A percentile compares a stretch with the other conserved stretches of the same genome.
Evolutionary conservation across 2,329 filamentous ascomycete genomes (phyloP).

Genomic region (Curvularia eragrostidis): DNA sequence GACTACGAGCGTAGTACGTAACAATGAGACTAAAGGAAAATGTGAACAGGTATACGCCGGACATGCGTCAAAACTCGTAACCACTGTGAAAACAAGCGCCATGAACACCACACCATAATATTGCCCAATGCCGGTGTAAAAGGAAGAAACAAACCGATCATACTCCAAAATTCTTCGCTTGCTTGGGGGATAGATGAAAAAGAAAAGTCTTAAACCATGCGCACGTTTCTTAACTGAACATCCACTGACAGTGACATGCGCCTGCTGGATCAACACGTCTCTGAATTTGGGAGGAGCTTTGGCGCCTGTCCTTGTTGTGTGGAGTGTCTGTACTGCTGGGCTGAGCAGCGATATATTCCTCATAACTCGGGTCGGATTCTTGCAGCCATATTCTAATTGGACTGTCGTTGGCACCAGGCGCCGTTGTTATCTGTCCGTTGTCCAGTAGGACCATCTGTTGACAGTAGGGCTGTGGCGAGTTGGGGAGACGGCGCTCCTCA

Average conservation of each 20-base stretch:
- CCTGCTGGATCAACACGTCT: conserved; percentile 39
- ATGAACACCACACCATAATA: conserved; percentile 15
- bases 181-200: conserved; percentile 2
- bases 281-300: conserved; percentile 14
- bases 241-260: conserved; percentile 51
- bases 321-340: conserved; percentile 15
- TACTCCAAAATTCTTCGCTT: not conserved
- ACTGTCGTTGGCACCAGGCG: conserved; percentile 41
- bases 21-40: conserved; percentile 14
- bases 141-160: conserved; percentile 4
- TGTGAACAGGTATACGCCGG: conserved; percentile 18
- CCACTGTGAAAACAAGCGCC: conserved; percentile 10
- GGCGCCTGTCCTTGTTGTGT: conserved; percentile 23
- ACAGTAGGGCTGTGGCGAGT: conserved; percentile 64
- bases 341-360: conserved; percentile 33
- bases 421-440: conserved; percentile 55
- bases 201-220: conserved; percentile 4
- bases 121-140: conserved; percentile 8
- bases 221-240: conserved; percentile 41
- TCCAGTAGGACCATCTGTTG: conserved; percentile 68
- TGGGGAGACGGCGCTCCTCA: conserved; percentile 65
- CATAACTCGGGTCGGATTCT: conserved; percentile 50
- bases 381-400: conserved; percentile 50
- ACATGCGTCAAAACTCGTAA: conserved; percentile 18
- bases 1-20: conserved; percentile 12